Evolutionary conservation across 257 asterid species (phyloP).

Genomic region (Scutellaria minor): DNA sequence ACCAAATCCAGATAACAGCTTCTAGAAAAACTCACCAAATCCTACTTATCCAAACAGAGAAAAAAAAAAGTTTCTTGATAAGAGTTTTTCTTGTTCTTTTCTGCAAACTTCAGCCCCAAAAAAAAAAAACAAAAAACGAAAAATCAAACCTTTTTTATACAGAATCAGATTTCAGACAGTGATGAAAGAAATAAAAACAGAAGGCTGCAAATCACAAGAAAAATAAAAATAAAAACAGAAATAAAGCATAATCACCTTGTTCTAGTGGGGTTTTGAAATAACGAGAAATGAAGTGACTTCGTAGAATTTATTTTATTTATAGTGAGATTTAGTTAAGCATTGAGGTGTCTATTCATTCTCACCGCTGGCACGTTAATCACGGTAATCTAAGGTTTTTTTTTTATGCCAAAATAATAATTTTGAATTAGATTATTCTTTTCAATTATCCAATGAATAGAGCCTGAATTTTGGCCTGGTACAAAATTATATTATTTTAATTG

Average conservation of each 20-base stretch:
- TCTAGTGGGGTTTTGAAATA: constrained; percentile 27
- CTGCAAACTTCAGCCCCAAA: constrained; percentile 5
- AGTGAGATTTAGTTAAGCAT: neutral
- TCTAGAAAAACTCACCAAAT: neutral
- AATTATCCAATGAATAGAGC: constrained; percentile 29
- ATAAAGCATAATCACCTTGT: constrained; percentile 33
- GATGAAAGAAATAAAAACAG: neutral
- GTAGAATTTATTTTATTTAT: neutral
- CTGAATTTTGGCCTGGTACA: constrained; percentile 28
- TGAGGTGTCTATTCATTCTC: neutral
- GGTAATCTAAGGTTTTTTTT: neutral
- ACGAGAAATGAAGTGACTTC: constrained; percentile 33
- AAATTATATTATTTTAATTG: neutral
- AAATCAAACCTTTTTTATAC: neutral
- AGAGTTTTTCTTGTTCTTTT: constrained; percentile 8
- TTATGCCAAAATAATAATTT: neutral
- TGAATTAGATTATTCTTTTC: neutral
- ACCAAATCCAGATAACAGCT: constrained; percentile 16
- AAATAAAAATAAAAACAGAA: neutral
- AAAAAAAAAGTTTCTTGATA: constrained; percentile 1
- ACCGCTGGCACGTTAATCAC: constrained; percentile 28
- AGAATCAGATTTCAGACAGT: neutral
- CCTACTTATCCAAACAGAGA: neutral
- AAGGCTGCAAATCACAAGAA: constrained; percentile 2
- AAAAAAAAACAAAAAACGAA: neutral